Percentiles rank a stretch among this genome's conserved stretches.
Evolutionary conservation across 768 basidiomycete species (phyloP).

Genomic region (Tylopilus felleus): DNA sequence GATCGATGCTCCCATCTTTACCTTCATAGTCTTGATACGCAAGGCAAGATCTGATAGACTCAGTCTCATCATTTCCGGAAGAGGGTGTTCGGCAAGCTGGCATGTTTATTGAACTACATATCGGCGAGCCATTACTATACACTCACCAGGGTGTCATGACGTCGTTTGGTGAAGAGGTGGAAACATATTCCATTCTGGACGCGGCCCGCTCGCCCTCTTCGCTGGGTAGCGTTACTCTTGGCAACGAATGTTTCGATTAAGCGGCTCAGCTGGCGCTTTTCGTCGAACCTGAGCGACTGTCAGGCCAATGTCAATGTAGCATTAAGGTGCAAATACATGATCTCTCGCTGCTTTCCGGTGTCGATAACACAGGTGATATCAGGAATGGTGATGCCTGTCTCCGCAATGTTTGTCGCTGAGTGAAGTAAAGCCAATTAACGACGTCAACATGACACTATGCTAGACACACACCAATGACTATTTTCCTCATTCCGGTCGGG

Average conservation of each 20-base stretch:
- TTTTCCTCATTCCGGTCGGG: constrained; percentile 77
- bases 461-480: constrained; percentile 77
- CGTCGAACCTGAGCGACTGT: constrained; percentile 67
- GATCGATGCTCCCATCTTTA: constrained; percentile 79
- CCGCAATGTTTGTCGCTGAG: constrained; percentile 86
- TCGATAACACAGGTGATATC: constrained; percentile 98
- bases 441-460: background rate
- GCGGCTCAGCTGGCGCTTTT: constrained; percentile 93
- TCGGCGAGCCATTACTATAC: background rate
- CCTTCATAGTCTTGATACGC: constrained; percentile 90
- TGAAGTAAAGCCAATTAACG: background rate
- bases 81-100: constrained; percentile 84
- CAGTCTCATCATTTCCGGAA: constrained; percentile 93
- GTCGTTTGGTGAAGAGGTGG: constrained; percentile 88
- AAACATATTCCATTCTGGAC: constrained; percentile 89
- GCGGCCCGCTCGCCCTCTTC: constrained; percentile 88
- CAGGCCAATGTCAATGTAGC: constrained; percentile 2
- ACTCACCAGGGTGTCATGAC: constrained; percentile 75
- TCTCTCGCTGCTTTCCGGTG: constrained; percentile 89
- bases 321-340: constrained; percentile 50
- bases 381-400: constrained; percentile 98
- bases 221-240: constrained; percentile 85
- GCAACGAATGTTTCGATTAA: constrained; percentile 90
- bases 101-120: background rate
- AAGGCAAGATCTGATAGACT: constrained; percentile 90